Conservation (phyloP, 75 land plant species). For the Pseudotsuga menziesii region DNA sequence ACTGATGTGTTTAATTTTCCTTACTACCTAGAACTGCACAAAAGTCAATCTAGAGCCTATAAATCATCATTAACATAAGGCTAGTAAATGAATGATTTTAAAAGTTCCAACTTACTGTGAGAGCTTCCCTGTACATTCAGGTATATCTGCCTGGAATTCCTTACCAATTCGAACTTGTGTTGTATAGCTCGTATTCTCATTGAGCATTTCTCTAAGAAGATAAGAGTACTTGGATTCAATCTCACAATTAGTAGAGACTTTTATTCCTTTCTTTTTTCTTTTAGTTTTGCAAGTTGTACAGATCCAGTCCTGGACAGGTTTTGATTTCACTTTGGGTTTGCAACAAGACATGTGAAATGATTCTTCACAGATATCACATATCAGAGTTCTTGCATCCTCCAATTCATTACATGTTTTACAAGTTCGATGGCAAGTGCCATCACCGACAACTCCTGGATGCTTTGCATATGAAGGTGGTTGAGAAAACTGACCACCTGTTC, state of each 20-base stretch:
- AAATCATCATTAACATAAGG: not conserved
- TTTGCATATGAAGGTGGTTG: not conserved
- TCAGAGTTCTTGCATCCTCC: conserved; percentile 14
- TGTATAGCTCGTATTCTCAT: not conserved
- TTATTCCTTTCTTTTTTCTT: conserved; percentile 10
- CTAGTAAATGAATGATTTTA: not conserved
- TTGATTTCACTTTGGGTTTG: not conserved
- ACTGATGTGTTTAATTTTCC: too few species aligned
- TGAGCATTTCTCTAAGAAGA: conserved; percentile 4
- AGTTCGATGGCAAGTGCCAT: not conserved
- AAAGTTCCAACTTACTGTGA: conserved; percentile 5
- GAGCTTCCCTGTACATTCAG: not conserved
- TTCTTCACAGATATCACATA: conserved; percentile 26
- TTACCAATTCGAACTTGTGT: conserved; percentile 20
- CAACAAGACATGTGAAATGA: conserved; percentile 19
- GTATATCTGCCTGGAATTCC: conserved; percentile 17
- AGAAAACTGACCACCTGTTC: not conserved
- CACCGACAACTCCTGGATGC: conserved; percentile 12
- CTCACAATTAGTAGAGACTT: not conserved
- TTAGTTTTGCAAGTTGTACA: conserved; percentile 17
- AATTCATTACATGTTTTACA: conserved; percentile 5
- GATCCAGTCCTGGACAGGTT: conserved; percentile 12
- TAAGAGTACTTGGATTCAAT: not conserved
- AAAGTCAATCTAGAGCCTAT: too few species aligned
- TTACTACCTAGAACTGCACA: too few species aligned